A percentile compares a stretch with the other conserved stretches of the same genome.
These are phyloP conservation scores for Chrysosphaeria jannelii DNA, from an alignment of 2,329 filamentous ascomycete genomes.

Conservation along the genomic window DNA sequence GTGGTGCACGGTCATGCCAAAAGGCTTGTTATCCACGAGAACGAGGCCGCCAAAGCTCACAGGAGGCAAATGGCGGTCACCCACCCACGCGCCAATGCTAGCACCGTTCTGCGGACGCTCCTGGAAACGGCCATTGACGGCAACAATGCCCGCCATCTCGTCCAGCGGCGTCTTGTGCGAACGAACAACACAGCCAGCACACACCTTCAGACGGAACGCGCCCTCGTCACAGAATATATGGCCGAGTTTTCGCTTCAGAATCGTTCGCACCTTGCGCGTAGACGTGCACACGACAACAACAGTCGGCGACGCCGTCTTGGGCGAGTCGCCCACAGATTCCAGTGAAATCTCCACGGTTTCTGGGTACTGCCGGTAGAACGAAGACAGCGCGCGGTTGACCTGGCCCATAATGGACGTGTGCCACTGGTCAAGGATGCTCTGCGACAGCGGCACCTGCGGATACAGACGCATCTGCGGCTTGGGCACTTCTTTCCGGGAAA, in stretches of 20 bases:
- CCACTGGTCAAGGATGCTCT: constrained; percentile 39
- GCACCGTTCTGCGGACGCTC: constrained; percentile 55
- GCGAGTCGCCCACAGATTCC: constrained; percentile 39
- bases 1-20: constrained; percentile 91
- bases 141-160: constrained; percentile 6
- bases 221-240: constrained; percentile 35
- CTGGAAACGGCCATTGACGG: constrained; percentile 49
- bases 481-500: too few relatives aligned
- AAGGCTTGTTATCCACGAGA: constrained; percentile 53
- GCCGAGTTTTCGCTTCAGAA: constrained; percentile 37
- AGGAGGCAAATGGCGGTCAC: constrained; percentile 59
- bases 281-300: constrained; percentile 53
- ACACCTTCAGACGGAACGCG: constrained; percentile 9
- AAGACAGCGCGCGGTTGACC: constrained; percentile 37
- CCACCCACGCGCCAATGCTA: constrained; percentile 74
- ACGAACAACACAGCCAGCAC: constrained; percentile 6
- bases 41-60: constrained; percentile 78
- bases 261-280: constrained; percentile 38
- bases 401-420: constrained; percentile 40
- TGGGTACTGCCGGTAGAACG: constrained; percentile 40
- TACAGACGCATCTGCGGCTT: constrained; percentile 22
- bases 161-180: constrained; percentile 2
- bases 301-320: constrained; percentile 35
- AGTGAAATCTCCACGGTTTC: constrained; percentile 57
- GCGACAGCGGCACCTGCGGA: constrained; percentile 24